Conservation (phyloP, 1,284 basidiomycete species). For the Ganoderma leucocontextum region DNA sequence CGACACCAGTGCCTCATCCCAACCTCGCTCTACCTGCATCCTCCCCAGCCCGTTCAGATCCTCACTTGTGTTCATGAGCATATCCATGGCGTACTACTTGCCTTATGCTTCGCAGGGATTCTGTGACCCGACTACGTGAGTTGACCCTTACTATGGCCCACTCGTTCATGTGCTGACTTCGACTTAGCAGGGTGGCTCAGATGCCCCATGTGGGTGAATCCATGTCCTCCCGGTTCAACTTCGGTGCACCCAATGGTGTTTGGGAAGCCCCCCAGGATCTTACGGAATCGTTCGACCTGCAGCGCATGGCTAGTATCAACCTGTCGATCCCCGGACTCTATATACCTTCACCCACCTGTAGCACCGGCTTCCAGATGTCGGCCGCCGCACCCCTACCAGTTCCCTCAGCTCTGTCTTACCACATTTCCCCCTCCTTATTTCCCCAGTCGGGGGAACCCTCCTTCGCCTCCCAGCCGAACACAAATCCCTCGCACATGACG, state of each 20-base stretch:
- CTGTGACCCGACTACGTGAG: neutral
- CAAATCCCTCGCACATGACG: neutral
- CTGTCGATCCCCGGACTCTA: neutral
- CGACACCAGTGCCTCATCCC: neutral
- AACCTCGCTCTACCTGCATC: neutral
- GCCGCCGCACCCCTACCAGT: neutral
- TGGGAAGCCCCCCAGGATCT: neutral
- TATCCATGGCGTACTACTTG: neutral
- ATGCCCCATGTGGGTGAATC: neutral
- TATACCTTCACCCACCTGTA: neutral
- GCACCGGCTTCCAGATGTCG: neutral
- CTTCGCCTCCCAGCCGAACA: neutral
- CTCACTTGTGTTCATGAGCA: neutral
- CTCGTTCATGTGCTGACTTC: neutral
- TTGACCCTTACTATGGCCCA: neutral
- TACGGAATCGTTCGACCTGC: neutral
- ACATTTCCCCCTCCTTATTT: neutral
- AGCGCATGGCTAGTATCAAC: neutral
- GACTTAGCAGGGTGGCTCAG: neutral
- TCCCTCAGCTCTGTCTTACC: neutral
- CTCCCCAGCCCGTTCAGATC: neutral
- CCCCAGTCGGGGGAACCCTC: neutral
- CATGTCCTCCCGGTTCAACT: neutral
- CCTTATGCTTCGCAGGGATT: neutral
- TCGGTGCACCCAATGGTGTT: neutral